Evolutionary conservation across 345 rosid genomes (phyloP).

Genomic region (Euclidium syriacum): DNA sequence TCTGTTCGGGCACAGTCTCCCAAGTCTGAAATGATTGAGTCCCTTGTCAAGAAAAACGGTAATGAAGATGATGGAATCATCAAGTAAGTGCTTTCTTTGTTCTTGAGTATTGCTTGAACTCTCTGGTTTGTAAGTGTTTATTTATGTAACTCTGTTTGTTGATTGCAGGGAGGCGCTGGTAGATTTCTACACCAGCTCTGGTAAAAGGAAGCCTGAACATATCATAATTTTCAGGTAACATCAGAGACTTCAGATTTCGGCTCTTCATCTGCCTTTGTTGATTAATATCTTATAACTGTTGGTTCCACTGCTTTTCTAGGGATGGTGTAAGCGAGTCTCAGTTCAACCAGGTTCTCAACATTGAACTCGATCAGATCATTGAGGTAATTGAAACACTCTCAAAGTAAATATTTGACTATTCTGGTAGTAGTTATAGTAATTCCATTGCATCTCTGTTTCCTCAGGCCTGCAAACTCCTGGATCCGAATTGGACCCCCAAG

Average conservation of each 20-base stretch:
- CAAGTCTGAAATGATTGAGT: constrained; percentile 85
- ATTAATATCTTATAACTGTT: neutral
- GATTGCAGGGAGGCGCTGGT: constrained; percentile 61
- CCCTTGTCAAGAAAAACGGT: constrained; percentile 55
- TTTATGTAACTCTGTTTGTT: neutral
- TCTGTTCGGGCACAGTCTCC: constrained; percentile 85
- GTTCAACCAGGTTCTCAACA: constrained; percentile 77
- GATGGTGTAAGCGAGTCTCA: constrained; percentile 96
- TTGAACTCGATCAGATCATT: constrained; percentile 75
- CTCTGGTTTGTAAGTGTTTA: neutral
- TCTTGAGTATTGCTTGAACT: too few species aligned
- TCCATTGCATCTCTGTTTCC: constrained; percentile 7
- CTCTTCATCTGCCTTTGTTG: neutral
- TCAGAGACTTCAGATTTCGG: neutral
- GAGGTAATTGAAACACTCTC: constrained; percentile 46
- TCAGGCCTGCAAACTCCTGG: constrained; percentile 77
- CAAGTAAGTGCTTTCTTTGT: constrained; percentile 39
- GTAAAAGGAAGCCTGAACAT: constrained; percentile 80
- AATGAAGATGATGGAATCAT: constrained; percentile 72
- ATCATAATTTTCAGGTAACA: constrained; percentile 80
- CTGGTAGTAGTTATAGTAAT: too few species aligned
- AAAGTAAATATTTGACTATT: neutral
- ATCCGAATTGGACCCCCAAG: constrained; percentile 53
- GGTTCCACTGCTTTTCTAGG: constrained; percentile 38
- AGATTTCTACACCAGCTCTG: constrained; percentile 77